phyloP scores from a whole-genome alignment of 1,139 yeast species.

The Chernovozyma sophiae-reginae region DNA sequence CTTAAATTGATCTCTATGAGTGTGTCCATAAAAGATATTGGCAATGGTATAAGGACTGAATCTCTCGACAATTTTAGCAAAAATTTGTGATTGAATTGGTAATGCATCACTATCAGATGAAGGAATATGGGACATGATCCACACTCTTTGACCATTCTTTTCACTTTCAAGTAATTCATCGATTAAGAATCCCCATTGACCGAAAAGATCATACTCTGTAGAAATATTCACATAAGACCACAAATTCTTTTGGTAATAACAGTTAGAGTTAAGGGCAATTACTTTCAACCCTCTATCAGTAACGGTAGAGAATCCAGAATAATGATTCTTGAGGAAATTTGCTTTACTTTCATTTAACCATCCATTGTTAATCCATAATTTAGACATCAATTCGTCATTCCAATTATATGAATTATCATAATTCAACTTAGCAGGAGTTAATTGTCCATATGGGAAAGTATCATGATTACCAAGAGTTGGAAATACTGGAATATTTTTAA shows the following conservation, averaged over 20 bases:
- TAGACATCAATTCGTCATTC: conserved; percentile 59
- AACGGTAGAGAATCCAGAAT: conserved; percentile 58
- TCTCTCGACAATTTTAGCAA: conserved; percentile 57
- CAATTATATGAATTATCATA: conserved; percentile 45
- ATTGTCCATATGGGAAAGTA: conserved; percentile 67
- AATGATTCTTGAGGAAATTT: conserved; percentile 34
- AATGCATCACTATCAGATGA: conserved; percentile 50
- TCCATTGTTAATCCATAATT: conserved; percentile 47
- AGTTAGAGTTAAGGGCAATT: conserved; percentile 62
- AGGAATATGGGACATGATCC: conserved; percentile 72
- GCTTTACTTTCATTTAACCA: conserved; percentile 29
- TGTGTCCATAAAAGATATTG: conserved; percentile 67
- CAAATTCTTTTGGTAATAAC: conserved; percentile 61
- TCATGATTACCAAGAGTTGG: conserved; percentile 72
- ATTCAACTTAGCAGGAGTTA: conserved; percentile 45
- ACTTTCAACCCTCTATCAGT: conserved; percentile 58
- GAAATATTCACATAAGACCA: conserved; percentile 57
- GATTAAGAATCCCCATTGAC: conserved; percentile 58
- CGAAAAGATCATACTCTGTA: conserved; percentile 57
- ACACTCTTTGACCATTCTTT: conserved; percentile 53
- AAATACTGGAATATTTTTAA: conserved; percentile 55
- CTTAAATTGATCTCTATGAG: conserved; percentile 66
- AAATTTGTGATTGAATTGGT: conserved; percentile 58
- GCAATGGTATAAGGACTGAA: conserved; percentile 70
- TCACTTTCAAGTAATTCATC: conserved; percentile 61